These are phyloP conservation scores for Thielaviopsis populi DNA, from an alignment of 2,329 filamentous ascomycete genomes.

Conservation along the genomic window DNA sequence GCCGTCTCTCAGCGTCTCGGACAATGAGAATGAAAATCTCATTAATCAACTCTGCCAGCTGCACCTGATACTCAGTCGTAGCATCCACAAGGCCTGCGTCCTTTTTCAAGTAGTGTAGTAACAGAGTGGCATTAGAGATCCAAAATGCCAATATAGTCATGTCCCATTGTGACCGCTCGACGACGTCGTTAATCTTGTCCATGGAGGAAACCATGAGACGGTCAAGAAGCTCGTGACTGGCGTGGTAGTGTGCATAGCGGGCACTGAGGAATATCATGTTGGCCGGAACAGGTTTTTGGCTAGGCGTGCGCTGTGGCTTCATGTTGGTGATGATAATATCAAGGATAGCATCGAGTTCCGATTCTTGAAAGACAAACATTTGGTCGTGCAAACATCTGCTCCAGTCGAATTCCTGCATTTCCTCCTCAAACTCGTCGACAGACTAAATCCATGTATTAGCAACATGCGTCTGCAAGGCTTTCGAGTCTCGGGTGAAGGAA, in stretches of 20 bases:
- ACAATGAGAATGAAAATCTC: constrained; percentile 98
- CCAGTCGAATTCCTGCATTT: constrained; percentile 93
- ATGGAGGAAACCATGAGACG: constrained; percentile 73
- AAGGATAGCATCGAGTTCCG: constrained; percentile 77
- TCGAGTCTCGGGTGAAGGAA: background rate
- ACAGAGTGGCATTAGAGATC: constrained; percentile 89
- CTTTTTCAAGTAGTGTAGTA: constrained; percentile 96
- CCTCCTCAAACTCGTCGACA: constrained; percentile 60
- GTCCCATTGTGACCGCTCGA: constrained; percentile 95
- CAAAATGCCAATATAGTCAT: constrained; percentile 99
- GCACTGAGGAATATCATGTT: constrained; percentile 95
- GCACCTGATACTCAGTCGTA: constrained; percentile 78
- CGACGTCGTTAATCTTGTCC: constrained; percentile 91
- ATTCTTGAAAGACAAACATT: constrained; percentile 99
- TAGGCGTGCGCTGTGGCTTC: constrained; percentile 86
- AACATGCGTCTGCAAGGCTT: background rate
- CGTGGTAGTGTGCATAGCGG: constrained; percentile 91
- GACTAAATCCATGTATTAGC: constrained; percentile 28
- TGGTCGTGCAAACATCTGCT: constrained; percentile 87
- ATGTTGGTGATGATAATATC: constrained; percentile 96
- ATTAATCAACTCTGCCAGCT: constrained; percentile 87
- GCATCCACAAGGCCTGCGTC: constrained; percentile 66
- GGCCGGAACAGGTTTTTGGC: constrained; percentile 94
- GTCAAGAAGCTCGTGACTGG: constrained; percentile 67
- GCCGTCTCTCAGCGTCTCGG: constrained; percentile 80